Base-by-base conservation (phyloP, 371 early-diverging fungal species). In the Mucor plumbeus region DNA sequence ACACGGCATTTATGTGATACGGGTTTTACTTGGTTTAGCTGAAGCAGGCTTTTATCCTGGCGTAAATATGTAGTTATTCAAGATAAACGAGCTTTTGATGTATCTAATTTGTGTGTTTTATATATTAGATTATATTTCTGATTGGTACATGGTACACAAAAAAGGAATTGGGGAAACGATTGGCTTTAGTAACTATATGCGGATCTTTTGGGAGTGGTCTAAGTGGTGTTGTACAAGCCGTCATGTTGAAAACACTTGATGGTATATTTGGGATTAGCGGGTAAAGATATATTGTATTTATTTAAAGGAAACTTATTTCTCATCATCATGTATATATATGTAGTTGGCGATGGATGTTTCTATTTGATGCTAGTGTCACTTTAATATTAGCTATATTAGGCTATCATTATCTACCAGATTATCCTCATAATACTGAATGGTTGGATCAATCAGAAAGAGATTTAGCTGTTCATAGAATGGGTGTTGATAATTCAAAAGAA, bases 1-100 rank as follows among this genome's bases (percentile, higher is more conserved):
- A 26, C 60, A 73, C 14, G 74, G 69, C 9, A 72, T 88, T 5
- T 80, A 87, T 60, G 33, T 81, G 14, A 79, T 85, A 54, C 81
- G 90, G 5, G 69, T 87, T 43, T 67, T 86, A n/a, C 71, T 90
- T 11, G 90, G 90, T 10, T 72, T 84, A 5, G 79, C 82, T 40
- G 89, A 90, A 73, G 84, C 90, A 19, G 90, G 90, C 17, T 88
- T 88, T 36, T 78, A 80, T 59, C 88, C 90, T 55, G 82, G 78
- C 9, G 76, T 79, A 79, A 59, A 58, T 21, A 36, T 15, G 35
- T n/a, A 39, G 14, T 19, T 43, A 58, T 44, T 26, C 26, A 50
- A 50, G 3, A 14, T 33, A 43, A 47, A 47, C n/a, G 48, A 11
- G 21, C 21, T 50, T 8, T 13, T 50, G 8, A 8, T 34, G 7